Evolutionary conservation across 495 filamentous ascomycete genomes (phyloP), one percentile per base, ranked within the genome.

Genomic region (Margaritispora aquatica): DNA sequence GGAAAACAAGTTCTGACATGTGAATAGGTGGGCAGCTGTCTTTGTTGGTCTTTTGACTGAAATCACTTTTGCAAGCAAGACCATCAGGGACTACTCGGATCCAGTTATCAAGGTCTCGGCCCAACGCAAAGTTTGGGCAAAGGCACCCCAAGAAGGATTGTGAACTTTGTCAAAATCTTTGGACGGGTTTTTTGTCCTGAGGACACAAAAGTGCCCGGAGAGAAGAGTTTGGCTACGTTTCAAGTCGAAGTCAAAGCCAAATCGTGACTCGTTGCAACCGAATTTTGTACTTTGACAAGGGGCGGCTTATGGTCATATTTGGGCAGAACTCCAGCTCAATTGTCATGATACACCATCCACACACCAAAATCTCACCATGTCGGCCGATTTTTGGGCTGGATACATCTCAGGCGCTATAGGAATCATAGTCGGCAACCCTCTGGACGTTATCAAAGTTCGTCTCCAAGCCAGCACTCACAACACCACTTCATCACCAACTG

Each of bases 341-440:
- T n/a, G n/a, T n/a, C n/a, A n/a, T n/a, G n/a, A n/a, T n/a, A n/a
- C n/a, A n/a, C n/a, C n/a, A n/a, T n/a, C n/a, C n/a, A n/a, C 11
- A 22, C 23, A 34, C 23, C 26, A 36, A 52, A n/a, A n/a, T n/a
- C 29, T 44, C 29, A 63, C 47, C 60, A 92, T 92, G 88, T 87
- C 87, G 29, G 80, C 88, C 57, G 90, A 93, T 72, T 96, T 94
- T 73, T 92, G 85, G 87, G 87, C 80, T 22, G 88, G 91, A 63
- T 96, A 96, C 72, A 73, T 93, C 63, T 90, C 86, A 65, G 92
- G 92, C 19, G 89, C 86, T 53, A 76, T 83, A 4, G 87, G 88
- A 46, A 96, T 96, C 63, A 74, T 94, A 34, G 85, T 96, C 55
- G 92, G 92, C 59, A 95, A 94, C 62, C 92, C 92, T 1, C 75